Percentiles rank a stretch among this genome's conserved stretches.
These are phyloP conservation scores for Quercus glauca DNA, from an alignment of 306 rosid species.

Conservation along the genomic window DNA sequence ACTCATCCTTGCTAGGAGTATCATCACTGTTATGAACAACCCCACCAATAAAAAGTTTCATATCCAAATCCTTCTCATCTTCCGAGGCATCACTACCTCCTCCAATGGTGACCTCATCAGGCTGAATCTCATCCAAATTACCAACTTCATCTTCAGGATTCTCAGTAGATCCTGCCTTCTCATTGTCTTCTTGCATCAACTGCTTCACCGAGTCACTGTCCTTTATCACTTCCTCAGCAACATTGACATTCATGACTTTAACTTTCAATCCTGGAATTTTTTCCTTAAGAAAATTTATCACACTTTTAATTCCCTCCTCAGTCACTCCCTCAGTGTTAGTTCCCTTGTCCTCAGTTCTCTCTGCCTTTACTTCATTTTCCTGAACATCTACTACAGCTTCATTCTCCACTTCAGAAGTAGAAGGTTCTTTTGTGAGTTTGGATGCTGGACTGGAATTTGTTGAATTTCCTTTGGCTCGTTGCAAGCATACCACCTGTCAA, in stretches of 20 bases:
- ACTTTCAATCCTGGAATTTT: conserved; percentile 94
- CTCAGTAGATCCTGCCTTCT: conserved; percentile 47
- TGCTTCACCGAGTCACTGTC: conserved; percentile 62
- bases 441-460: conserved; percentile 32
- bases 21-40: conserved; percentile 84
- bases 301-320: conserved; percentile 93
- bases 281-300: conserved; percentile 84
- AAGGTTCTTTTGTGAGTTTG: conserved; percentile 48
- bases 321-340: conserved; percentile 64
- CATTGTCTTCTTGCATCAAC: conserved; percentile 68
- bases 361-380: conserved; percentile 57
- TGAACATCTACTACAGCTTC: conserved; percentile 51
- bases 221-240: conserved; percentile 59
- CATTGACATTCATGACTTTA: conserved; percentile 73
- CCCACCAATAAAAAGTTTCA: conserved; percentile 87
- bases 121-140: conserved; percentile 56
- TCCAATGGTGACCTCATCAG: conserved; percentile 67
- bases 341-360: conserved; percentile 65
- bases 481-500: conserved; percentile 84
- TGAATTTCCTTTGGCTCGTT: conserved; percentile 66
- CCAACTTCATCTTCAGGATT: conserved; percentile 60
- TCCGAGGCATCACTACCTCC: conserved; percentile 53
- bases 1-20: conserved; percentile 66
- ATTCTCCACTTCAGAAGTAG: conserved; percentile 58
- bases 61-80: conserved; percentile 76